Evolutionary conservation across 805 yeast species (phyloP).

Genomic region (Kluyveromyces dobzhanskii): DNA sequence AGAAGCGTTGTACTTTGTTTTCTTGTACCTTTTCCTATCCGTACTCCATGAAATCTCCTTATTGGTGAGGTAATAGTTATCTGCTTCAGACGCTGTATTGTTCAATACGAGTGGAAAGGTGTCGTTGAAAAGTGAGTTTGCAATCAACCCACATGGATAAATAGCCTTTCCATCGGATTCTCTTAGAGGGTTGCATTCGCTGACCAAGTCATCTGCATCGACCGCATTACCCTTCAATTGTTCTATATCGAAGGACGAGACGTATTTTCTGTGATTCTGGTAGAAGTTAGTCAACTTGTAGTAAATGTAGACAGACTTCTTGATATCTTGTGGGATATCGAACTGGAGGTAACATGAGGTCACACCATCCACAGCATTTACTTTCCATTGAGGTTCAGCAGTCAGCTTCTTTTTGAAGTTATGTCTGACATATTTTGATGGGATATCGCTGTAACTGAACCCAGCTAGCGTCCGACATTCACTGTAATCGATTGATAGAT

Average conservation of each 20-base stretch:
- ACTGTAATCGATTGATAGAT: constrained; percentile 66
- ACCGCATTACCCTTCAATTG: constrained; percentile 78
- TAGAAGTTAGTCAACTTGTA: constrained; percentile 84
- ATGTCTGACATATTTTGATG: constrained; percentile 45
- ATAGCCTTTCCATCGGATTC: constrained; percentile 34
- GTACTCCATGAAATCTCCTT: constrained; percentile 66
- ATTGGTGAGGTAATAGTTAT: constrained; percentile 33
- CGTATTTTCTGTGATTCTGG: constrained; percentile 94
- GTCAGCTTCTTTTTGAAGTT: constrained; percentile 45
- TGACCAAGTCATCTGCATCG: constrained; percentile 38
- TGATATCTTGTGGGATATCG: constrained; percentile 59
- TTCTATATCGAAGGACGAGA: constrained; percentile 68
- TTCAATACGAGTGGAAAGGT: constrained; percentile 48
- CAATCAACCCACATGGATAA: constrained; percentile 81
- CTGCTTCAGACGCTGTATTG: constrained; percentile 22
- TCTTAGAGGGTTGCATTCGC: constrained; percentile 31
- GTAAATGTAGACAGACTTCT: constrained; percentile 66
- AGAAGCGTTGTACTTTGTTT: constrained; percentile 48
- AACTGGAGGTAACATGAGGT: constrained; percentile 60
- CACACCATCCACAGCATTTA: constrained; percentile 32
- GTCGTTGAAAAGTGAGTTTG: constrained; percentile 73
- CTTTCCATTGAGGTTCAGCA: constrained; percentile 55
- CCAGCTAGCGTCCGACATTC: constrained; percentile 51
- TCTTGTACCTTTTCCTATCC: constrained; percentile 55
- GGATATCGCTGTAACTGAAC: constrained; percentile 41